phyloP scores from a whole-genome alignment of 2,329 filamentous ascomycete genomes.

The Trichoderma citrinoviride region DNA sequence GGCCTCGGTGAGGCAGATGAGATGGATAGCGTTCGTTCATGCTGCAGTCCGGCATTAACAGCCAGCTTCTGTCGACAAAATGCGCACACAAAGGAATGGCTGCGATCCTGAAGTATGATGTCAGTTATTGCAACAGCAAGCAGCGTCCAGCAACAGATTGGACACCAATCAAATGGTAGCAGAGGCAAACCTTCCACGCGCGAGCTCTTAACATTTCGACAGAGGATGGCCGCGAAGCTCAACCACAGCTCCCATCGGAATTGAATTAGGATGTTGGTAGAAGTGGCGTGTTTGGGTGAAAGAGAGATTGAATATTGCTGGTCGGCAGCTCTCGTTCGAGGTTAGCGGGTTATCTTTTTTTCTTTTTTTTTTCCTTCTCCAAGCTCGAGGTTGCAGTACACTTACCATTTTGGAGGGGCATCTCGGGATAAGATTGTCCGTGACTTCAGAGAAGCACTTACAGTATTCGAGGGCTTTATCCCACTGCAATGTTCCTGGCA shows the following conservation, averaged over 20 bases:
- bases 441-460: too few relatives aligned
- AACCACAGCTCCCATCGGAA: constrained; percentile 10
- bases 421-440: constrained; percentile 8
- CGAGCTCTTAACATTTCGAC: constrained; percentile 45
- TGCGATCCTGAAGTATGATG: constrained; percentile 33
- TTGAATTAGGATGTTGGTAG: background rate
- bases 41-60: constrained; percentile 20
- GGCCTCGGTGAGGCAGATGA: background rate
- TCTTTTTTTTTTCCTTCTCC: constrained; percentile 3
- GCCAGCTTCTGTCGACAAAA: constrained; percentile 38
- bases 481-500: too few relatives aligned
- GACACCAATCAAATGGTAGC: background rate
- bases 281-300: background rate
- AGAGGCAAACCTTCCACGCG: constrained; percentile 39
- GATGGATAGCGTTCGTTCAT: background rate
- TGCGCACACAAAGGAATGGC: constrained; percentile 42
- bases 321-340: background rate
- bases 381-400: background rate
- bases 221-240: constrained; percentile 11
- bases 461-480: too few relatives aligned
- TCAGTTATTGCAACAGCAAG: constrained; percentile 2
- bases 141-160: too few relatives aligned
- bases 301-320: background rate
- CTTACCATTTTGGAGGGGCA: background rate
- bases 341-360: background rate